phyloP scores from a whole-genome alignment of 148 eudicot genomes.

The Dysphania ambrosioides region DNA sequence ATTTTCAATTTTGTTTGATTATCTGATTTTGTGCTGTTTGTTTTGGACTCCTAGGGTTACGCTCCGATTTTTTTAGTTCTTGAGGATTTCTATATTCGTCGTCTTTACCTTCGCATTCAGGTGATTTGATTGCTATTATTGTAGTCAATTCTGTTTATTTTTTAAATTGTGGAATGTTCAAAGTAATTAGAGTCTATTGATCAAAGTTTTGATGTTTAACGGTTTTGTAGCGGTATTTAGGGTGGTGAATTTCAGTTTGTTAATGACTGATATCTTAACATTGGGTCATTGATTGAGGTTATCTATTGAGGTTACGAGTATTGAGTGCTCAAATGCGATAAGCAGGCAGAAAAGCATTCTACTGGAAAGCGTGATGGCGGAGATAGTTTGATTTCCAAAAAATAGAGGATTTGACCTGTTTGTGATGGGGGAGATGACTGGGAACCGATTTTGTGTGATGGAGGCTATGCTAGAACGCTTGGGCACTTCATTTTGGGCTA shows the following conservation, averaged over 20 bases:
- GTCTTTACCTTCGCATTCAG: constrained; percentile 87
- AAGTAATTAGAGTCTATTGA: neutral
- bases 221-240: neutral
- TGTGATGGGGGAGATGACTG: no score
- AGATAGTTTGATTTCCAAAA: no score
- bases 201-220: neutral
- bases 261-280: neutral
- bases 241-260: neutral
- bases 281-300: neutral
- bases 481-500: no score
- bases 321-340: no score
- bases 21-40: constrained; percentile 1
- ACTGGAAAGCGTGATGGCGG: no score
- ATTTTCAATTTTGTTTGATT: no score
- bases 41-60: constrained; percentile 54
- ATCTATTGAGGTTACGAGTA: no score
- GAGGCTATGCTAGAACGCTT: no score
- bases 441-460: no score
- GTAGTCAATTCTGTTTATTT: neutral
- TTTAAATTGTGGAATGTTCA: neutral
- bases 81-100: constrained; percentile 85
- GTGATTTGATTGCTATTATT: constrained; percentile 29
- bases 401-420: no score
- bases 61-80: constrained; percentile 93
- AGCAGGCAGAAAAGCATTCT: no score